Evolutionary conservation across 768 basidiomycete genomes (phyloP), one percentile per base, ranked within the genome.

Genomic region (Suillus cothurnatus): DNA sequence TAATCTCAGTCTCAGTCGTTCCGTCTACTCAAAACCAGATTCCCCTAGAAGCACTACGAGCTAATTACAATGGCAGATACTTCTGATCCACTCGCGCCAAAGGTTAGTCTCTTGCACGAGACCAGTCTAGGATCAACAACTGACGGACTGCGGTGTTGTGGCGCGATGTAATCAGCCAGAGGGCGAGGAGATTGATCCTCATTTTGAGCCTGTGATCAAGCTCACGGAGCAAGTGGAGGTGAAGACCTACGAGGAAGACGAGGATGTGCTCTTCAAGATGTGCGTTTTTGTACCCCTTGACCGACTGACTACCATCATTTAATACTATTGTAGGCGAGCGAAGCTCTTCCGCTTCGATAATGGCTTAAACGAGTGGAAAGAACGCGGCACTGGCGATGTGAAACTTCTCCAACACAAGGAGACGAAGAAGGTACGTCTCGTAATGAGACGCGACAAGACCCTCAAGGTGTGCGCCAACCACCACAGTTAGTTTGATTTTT

Each of bases 391-490:
- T 19, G 97, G 97, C 55, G 95, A 97, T 77, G 95, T 94, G 69
- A 91, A 94, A 76, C 85, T 99, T 64, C 88, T 99, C 68, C 82
- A 88, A 71, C 93, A 97, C 84, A 94, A 91, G 79, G 88, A 88
- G 74, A 91, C 90, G 59, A 89, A 91, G 84, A 98, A 96, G 80
- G 85, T 97, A 73, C 87, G 97, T 68, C 87, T 99, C 67, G 95
- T 99, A 77, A 99, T 99, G 97, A 86, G 97, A 81, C 93, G 97
- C 79, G 97, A 99, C 86, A 98, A 98, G 89, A 99, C 97, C 57
- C 85, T 95, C 80, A 99, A 99, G 80, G 96, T 99, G 80, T 99
- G 97, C 80, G 97, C 97, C 64, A 99, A 99, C 83, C 97, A 99
- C 81, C 80, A 87, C 69, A 88, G 97, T 98, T 73, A 81, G 84